These are phyloP conservation scores for Aegilops sharonensis DNA, from an alignment of 176 grass and related monocot genomes.

Conservation along the genomic window DNA sequence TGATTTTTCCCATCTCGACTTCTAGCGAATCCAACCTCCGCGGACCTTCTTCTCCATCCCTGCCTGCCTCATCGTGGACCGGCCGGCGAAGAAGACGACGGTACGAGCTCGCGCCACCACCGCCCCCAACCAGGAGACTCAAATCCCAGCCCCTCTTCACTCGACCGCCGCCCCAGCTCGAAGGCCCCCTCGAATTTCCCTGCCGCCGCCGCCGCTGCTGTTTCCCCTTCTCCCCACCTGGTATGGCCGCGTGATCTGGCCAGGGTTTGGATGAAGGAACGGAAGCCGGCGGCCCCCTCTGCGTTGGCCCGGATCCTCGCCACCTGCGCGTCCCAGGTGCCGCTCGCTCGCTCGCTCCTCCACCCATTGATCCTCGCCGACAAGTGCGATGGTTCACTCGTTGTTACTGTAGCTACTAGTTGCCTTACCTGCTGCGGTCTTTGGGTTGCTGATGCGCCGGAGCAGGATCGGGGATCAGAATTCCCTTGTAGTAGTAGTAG, in stretches of 20 bases:
- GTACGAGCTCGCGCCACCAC: neutral
- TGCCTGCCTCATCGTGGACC: neutral
- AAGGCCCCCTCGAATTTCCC: neutral
- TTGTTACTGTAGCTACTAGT: neutral
- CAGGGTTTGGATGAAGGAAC: conserved; percentile 49
- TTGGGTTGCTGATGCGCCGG: too few relatives aligned
- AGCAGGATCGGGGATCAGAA: neutral
- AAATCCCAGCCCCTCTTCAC: neutral
- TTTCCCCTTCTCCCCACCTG: neutral
- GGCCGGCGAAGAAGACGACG: conserved; percentile 2
- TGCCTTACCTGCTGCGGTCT: too few relatives aligned
- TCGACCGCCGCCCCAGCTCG: neutral
- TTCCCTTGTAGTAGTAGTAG: neutral
- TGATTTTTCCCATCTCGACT: neutral
- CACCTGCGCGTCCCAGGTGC: conserved; percentile 59
- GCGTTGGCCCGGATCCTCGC: conserved; percentile 46
- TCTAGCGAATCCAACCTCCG: neutral
- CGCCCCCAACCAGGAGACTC: neutral
- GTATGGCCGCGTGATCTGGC: conserved; percentile 39
- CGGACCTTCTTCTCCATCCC: neutral
- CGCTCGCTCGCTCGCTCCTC: neutral
- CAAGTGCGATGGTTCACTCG: neutral
- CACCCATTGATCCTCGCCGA: neutral
- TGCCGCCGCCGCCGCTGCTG: neutral
- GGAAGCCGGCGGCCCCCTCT: conserved; percentile 32